Conservation (phyloP, 768 basidiomycete species). For the Podaxis sp. region DNA sequence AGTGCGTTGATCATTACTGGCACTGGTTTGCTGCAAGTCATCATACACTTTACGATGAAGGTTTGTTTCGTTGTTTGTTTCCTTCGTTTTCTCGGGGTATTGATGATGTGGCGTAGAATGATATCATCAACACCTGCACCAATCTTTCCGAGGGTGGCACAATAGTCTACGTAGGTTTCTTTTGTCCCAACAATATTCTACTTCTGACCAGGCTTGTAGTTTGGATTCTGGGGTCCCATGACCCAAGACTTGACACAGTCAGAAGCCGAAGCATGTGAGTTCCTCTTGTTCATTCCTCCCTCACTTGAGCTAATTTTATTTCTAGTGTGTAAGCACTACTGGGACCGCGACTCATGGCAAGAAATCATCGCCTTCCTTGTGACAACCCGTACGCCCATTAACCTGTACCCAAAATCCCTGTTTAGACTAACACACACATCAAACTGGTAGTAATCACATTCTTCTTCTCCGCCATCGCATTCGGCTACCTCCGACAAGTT, state of each 20-base stretch:
- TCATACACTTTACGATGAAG: slow-evolving; percentile 69
- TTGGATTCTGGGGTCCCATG: slow-evolving; percentile 52
- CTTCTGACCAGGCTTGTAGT: slow-evolving; percentile 25
- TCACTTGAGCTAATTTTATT: slow-evolving; percentile 11
- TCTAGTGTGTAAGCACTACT: slow-evolving; percentile 59
- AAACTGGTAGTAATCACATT: slow-evolving; percentile 41
- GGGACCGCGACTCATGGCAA: slow-evolving; percentile 62
- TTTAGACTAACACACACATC: background rate
- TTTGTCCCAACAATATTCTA: background rate
- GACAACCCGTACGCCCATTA: slow-evolving; percentile 42
- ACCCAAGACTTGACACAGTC: slow-evolving; percentile 23
- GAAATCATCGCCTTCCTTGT: slow-evolving; percentile 63
- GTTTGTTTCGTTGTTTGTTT: slow-evolving; percentile 25
- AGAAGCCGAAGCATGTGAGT: slow-evolving; percentile 47
- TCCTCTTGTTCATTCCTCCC: too few species aligned
- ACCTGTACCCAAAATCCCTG: background rate
- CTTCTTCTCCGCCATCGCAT: slow-evolving; percentile 63
- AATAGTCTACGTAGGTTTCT: slow-evolving; percentile 32
- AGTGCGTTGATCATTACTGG: slow-evolving; percentile 46
- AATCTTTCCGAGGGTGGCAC: slow-evolving; percentile 28
- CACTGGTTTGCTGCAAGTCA: slow-evolving; percentile 46
- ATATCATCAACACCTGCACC: slow-evolving; percentile 55
- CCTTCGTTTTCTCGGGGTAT: background rate
- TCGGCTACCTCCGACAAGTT: slow-evolving; percentile 71
- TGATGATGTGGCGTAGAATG: slow-evolving; percentile 32